These are phyloP conservation scores for Lycium barbarum DNA, from an alignment of 257 asterid species.

Conservation along the genomic window DNA sequence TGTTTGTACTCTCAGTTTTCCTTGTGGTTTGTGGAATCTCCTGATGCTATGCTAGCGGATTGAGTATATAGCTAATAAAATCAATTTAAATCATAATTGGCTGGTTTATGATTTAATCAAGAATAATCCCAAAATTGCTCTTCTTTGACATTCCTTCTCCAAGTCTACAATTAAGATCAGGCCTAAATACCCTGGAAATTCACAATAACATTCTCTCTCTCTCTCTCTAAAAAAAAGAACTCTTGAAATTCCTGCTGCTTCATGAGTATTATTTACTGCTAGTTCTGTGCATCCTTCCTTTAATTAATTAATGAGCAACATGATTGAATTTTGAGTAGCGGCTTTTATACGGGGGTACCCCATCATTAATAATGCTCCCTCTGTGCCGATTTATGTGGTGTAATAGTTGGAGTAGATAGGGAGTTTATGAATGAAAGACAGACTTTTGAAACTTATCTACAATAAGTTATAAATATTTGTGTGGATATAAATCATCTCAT, in stretches of 20 bases:
- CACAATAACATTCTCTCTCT: no score
- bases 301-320: neutral
- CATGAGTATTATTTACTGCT: neutral
- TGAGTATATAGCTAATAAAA: conserved; percentile 14
- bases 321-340: conserved; percentile 1
- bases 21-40: conserved; percentile 18
- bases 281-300: neutral
- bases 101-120: no score
- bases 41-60: neutral
- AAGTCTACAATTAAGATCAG: neutral
- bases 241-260: neutral
- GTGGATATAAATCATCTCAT: no score
- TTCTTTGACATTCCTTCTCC: neutral
- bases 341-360: neutral
- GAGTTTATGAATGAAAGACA: no score
- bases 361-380: conserved; percentile 19
- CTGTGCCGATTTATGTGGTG: no score
- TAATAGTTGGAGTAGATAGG: no score
- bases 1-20: neutral
- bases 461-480: no score
- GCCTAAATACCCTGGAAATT: conserved; percentile 1
- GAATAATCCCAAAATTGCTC: neutral
- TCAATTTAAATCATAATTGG: no score
- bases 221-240: no score
- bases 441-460: no score